phyloP scores from a whole-genome alignment of 371 early-diverging fungal species.

The Saksenaea vasiformis region DNA sequence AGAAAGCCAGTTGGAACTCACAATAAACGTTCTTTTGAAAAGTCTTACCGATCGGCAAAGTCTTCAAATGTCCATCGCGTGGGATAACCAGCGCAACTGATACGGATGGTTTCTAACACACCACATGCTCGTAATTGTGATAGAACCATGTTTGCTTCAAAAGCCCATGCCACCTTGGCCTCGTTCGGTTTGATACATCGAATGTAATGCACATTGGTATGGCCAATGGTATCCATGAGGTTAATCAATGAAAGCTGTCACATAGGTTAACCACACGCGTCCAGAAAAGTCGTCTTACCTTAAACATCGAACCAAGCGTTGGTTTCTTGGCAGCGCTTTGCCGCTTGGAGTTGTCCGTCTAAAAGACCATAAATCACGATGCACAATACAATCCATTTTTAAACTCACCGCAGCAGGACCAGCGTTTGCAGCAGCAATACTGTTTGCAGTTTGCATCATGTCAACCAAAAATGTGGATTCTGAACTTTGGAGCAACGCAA shows the following conservation, averaged over 20 bases:
- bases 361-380: neutral
- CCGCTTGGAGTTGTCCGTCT: slow-evolving; percentile 39
- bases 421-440: slow-evolving; percentile 19
- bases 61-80: slow-evolving; percentile 89
- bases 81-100: slow-evolving; percentile 98
- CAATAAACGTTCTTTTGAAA: neutral
- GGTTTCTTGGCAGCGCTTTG: slow-evolving; percentile 69
- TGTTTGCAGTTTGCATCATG: slow-evolving; percentile 56
- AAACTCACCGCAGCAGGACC: slow-evolving; percentile 40
- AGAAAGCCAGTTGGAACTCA: neutral
- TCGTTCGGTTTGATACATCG: slow-evolving; percentile 98
- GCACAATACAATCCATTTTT: neutral
- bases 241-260: slow-evolving; percentile 73
- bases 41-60: slow-evolving; percentile 70
- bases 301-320: slow-evolving; percentile 89
- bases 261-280: neutral
- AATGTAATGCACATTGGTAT: slow-evolving; percentile 95
- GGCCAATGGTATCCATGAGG: slow-evolving; percentile 92
- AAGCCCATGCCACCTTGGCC: slow-evolving; percentile 85
- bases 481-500: slow-evolving; percentile 68
- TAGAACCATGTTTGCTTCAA: slow-evolving; percentile 92
- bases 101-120: slow-evolving; percentile 99
- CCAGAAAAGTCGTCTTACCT: slow-evolving; percentile 21
- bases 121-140: slow-evolving; percentile 98
- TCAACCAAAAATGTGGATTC: slow-evolving; percentile 78